Conservation (phyloP, 2,329 filamentous ascomycete genomes). For the Penicillium sp. region DNA sequence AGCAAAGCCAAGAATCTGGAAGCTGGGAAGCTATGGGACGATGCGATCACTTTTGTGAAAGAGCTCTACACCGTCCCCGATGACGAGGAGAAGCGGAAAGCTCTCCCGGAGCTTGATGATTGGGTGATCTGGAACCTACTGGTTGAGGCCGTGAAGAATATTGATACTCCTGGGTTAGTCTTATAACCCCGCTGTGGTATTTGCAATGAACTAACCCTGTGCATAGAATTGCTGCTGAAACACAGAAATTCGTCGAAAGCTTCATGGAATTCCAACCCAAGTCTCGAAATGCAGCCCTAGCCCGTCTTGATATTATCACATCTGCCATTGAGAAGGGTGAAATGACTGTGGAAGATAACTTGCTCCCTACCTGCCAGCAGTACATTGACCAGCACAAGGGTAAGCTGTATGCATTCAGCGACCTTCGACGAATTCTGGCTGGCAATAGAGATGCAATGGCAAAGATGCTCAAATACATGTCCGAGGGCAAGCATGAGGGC, state of each 20-base stretch:
- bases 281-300: slow-evolving; percentile 45
- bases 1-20: slow-evolving; percentile 41
- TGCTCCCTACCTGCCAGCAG: slow-evolving; percentile 39
- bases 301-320: slow-evolving; percentile 33
- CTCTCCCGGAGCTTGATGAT: slow-evolving; percentile 43
- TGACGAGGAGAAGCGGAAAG: slow-evolving; percentile 28
- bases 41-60: slow-evolving; percentile 38
- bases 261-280: slow-evolving; percentile 37
- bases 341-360: slow-evolving; percentile 25
- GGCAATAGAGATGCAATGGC: slow-evolving; percentile 25
- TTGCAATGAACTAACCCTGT: slow-evolving; percentile 1
- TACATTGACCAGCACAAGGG: slow-evolving; percentile 44
- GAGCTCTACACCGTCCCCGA: slow-evolving; percentile 37
- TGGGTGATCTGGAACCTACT: slow-evolving; percentile 50
- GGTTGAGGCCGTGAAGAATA: slow-evolving; percentile 33
- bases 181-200: not conserved
- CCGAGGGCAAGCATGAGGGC: slow-evolving; percentile 17
- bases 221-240: slow-evolving; percentile 32
- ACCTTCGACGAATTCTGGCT: slow-evolving; percentile 39
- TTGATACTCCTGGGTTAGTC: slow-evolving; percentile 37
- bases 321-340: slow-evolving; percentile 28
- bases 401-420: slow-evolving; percentile 49
- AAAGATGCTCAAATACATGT: slow-evolving; percentile 30
- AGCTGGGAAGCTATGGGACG: slow-evolving; percentile 39
- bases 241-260: slow-evolving; percentile 34